Evolutionary conservation across 73 alveolate genomes (phyloP).

Genomic region (Tetrahymena malaccensis): DNA sequence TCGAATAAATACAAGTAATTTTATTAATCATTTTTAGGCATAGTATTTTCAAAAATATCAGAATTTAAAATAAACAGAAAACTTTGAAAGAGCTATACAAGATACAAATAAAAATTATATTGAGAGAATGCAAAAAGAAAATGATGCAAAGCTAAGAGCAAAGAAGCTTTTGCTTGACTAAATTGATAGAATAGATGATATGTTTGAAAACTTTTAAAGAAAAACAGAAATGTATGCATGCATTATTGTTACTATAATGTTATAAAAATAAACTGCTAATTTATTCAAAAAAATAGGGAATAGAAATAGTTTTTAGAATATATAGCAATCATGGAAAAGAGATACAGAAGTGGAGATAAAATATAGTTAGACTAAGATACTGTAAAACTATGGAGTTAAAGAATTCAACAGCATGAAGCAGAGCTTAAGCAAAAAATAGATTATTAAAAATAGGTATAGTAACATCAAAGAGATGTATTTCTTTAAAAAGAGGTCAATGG

Average conservation of each 20-base stretch:
- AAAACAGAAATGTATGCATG: not conserved
- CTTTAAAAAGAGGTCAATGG: not conserved
- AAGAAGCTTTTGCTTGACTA: not conserved
- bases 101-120: slow-evolving; percentile 15
- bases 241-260: not conserved
- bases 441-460: not conserved
- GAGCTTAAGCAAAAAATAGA: not conserved
- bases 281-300: not conserved
- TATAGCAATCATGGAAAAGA: slow-evolving; percentile 8
- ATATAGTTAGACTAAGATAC: slow-evolving; percentile 7
- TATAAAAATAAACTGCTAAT: not conserved
- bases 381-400: slow-evolving; percentile 22
- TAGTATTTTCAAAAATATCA: not conserved
- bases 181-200: not conserved
- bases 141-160: slow-evolving; percentile 4
- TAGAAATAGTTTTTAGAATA: slow-evolving; percentile 20
- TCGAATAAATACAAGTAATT: not conserved
- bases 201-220: slow-evolving; percentile 9
- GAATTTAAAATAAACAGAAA: not conserved
- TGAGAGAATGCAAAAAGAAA: slow-evolving; percentile 9
- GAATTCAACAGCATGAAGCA: not conserved
- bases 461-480: not conserved
- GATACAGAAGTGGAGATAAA: slow-evolving; percentile 15
- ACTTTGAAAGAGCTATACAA: not conserved
- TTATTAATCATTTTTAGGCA: not conserved